phyloP scores from a whole-genome alignment of 2,329 filamentous ascomycete genomes.

The Epichloe aotearoae region DNA sequence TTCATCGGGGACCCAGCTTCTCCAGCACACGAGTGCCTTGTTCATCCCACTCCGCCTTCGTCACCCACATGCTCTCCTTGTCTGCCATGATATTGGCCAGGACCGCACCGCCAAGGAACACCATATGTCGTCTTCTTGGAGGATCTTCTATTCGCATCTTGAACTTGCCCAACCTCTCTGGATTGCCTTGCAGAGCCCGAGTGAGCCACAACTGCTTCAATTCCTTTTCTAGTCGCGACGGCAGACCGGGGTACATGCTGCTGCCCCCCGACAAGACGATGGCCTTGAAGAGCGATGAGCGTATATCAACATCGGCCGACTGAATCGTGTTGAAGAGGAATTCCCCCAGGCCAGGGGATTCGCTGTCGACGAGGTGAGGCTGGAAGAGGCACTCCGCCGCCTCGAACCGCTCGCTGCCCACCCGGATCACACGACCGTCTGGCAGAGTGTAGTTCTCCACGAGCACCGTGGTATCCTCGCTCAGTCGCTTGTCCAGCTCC shows the following conservation, averaged over 20 bases:
- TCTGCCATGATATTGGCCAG: slow-evolving; percentile 98
- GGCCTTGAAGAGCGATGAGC: slow-evolving; percentile 88
- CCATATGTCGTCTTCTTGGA: slow-evolving; percentile 91
- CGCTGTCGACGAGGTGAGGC: slow-evolving; percentile 92
- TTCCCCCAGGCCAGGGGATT: slow-evolving; percentile 95
- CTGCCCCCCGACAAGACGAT: slow-evolving; percentile 96
- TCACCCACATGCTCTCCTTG: slow-evolving; percentile 98
- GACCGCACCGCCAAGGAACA: slow-evolving; percentile 95
- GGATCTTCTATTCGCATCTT: slow-evolving; percentile 99
- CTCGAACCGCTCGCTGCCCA: slow-evolving; percentile 95
- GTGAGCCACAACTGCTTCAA: slow-evolving; percentile 98
- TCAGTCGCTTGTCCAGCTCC: slow-evolving; percentile 87
- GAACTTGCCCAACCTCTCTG: slow-evolving; percentile 93
- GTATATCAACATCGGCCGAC: slow-evolving; percentile 85
- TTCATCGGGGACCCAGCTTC: slow-evolving; percentile 77
- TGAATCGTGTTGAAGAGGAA: slow-evolving; percentile 99
- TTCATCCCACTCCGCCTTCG: slow-evolving; percentile 93
- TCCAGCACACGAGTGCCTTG: slow-evolving; percentile 73
- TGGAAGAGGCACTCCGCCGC: slow-evolving; percentile 98
- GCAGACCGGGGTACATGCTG: slow-evolving; percentile 97
- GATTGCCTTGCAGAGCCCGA: slow-evolving; percentile 76
- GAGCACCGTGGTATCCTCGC: slow-evolving; percentile 91
- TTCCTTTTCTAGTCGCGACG: slow-evolving; percentile 92
- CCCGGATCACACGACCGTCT: slow-evolving; percentile 88
- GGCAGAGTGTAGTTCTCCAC: slow-evolving; percentile 97